phyloP scores from a whole-genome alignment of 345 rosid genomes.

The Reutealis trisperma region DNA sequence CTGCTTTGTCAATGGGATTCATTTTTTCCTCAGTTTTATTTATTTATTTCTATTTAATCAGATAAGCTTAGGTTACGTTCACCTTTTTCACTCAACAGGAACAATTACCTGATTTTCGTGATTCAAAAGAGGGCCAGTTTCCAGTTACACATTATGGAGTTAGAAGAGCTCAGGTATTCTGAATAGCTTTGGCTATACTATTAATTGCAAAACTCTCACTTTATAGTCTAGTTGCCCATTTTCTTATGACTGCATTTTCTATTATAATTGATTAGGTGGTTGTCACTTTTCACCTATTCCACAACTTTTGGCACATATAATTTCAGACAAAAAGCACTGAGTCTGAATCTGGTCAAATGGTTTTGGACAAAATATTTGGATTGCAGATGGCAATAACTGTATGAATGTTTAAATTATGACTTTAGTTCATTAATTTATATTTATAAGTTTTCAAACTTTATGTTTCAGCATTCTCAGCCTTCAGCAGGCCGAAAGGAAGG shows the following conservation, averaged over 20 bases:
- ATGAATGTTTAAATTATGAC: neutral
- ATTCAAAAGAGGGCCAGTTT: slow-evolving; percentile 51
- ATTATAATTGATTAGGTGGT: neutral
- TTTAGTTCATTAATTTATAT: neutral
- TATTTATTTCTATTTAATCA: neutral
- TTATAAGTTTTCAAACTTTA: slow-evolving; percentile 2
- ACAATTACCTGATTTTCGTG: slow-evolving; percentile 49
- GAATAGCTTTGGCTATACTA: neutral
- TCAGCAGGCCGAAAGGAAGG: slow-evolving; percentile 56
- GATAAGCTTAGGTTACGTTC: neutral
- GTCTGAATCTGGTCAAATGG: neutral
- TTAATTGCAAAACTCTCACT: neutral
- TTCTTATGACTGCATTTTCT: neutral
- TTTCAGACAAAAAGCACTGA: neutral
- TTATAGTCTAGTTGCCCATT: neutral
- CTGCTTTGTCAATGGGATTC: neutral
- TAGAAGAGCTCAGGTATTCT: slow-evolving; percentile 53
- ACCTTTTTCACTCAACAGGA: slow-evolving; percentile 44
- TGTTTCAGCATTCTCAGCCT: slow-evolving; percentile 52
- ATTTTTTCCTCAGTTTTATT: neutral
- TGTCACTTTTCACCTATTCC: neutral
- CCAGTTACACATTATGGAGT: slow-evolving; percentile 41
- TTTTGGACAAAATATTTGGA: slow-evolving; percentile 7
- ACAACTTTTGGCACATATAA: neutral
- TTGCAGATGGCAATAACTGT: neutral